Conservation (phyloP, 257 asterid genomes). For the Solanum neorickii region DNA sequence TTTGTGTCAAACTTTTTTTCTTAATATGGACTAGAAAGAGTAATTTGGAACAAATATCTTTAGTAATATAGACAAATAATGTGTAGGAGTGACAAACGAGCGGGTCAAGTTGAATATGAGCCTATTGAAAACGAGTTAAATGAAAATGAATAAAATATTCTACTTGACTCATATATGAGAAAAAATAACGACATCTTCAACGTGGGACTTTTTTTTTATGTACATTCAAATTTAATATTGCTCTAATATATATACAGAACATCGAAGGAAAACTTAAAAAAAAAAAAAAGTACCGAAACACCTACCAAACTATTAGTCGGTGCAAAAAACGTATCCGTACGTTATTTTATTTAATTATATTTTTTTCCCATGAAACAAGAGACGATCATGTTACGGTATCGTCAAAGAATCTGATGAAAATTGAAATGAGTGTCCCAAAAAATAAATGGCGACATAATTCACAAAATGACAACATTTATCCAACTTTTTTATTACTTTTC, state of each 20-base stretch:
- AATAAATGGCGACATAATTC: conserved; percentile 10
- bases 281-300: too few species aligned
- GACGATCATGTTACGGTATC: neutral
- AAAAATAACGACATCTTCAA: neutral
- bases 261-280: accelerated
- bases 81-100: too few species aligned
- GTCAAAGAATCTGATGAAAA: neutral
- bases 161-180: too few species aligned
- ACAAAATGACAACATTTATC: conserved; percentile 17
- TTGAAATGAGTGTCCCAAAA: neutral
- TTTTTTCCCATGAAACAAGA: neutral
- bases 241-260: too few species aligned
- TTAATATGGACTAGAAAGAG: neutral
- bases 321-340: neutral
- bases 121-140: too few species aligned
- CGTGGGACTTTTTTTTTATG: accelerated
- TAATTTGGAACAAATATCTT: neutral
- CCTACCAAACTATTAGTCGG: neutral
- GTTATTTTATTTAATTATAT: neutral
- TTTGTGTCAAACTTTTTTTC: neutral
- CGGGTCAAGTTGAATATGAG: too few species aligned
- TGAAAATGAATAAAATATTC: too few species aligned
- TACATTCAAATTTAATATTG: too few species aligned
- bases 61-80: too few species aligned
- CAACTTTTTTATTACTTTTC: neutral